Evolutionary conservation across 805 yeast genomes (phyloP).

Genomic region (Suhomyces xylopsoci): DNA sequence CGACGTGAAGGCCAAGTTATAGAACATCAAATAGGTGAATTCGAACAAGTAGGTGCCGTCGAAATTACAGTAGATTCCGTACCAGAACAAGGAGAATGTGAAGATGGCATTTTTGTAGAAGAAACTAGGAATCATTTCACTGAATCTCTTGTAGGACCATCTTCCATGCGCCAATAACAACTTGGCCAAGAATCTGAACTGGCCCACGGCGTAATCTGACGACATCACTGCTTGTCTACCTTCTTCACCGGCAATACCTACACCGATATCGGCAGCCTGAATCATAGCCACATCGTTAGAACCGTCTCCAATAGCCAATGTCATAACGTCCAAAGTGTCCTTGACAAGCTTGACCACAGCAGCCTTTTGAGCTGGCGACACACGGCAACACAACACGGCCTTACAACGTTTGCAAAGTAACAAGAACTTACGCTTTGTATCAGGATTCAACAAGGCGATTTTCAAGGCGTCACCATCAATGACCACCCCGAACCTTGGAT

Average conservation of each 20-base stretch:
- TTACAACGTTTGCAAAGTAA: slow-evolving; percentile 72
- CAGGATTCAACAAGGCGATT: slow-evolving; percentile 38
- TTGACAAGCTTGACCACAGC: slow-evolving; percentile 67
- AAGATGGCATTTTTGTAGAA: slow-evolving; percentile 75
- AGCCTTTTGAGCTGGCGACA: slow-evolving; percentile 82
- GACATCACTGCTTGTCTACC: slow-evolving; percentile 88
- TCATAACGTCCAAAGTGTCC: slow-evolving; percentile 63
- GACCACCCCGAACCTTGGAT: slow-evolving; percentile 54
- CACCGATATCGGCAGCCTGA: slow-evolving; percentile 80
- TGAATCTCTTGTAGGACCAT: slow-evolving; percentile 72
- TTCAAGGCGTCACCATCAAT: slow-evolving; percentile 69
- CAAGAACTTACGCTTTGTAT: slow-evolving; percentile 50
- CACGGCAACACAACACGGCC: slow-evolving; percentile 80
- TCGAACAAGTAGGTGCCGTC: slow-evolving; percentile 78
- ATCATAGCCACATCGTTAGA: slow-evolving; percentile 89
- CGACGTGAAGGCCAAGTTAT: slow-evolving; percentile 78
- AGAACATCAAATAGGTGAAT: slow-evolving; percentile 74
- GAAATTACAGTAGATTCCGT: slow-evolving; percentile 61
- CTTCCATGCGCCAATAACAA: slow-evolving; percentile 77
- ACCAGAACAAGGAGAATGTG: slow-evolving; percentile 76
- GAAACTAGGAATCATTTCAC: slow-evolving; percentile 77
- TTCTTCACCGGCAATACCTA: slow-evolving; percentile 85
- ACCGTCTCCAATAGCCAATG: slow-evolving; percentile 82
- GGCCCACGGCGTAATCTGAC: slow-evolving; percentile 80
- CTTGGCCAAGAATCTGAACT: slow-evolving; percentile 64